Evolutionary conservation across 1,139 yeast genomes (phyloP), one percentile per base, ranked within the genome.

Genomic region (Yamadazyma oceani): DNA sequence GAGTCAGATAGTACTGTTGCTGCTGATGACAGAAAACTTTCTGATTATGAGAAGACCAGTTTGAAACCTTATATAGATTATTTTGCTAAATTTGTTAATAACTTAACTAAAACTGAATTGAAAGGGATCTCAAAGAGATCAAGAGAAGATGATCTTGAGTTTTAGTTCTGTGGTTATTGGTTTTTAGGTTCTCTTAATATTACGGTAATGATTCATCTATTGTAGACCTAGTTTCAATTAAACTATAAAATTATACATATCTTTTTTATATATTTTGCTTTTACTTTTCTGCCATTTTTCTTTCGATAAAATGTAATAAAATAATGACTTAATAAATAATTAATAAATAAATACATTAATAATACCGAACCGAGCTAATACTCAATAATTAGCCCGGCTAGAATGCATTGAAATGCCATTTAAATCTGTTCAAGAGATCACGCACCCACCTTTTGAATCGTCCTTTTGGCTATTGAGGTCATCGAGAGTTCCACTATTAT

Each of bases 1-100:
- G 60, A 62, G 36, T 44, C 54, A 2, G 66, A 62, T 29, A 9
- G 12, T 11, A 17, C 30, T 11, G 7, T 21, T 5, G 36, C 43
- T n/a, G 51, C 43, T 10, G 42, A 50, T 11, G 55, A 50, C 2
- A 39, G 43, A 23, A 53, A 53, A 34, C 28, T 60, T 1, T 44
- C 50, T 3, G 84, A 80, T 48, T 78, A 74, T 57, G 85, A 82
- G 41, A 78, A 78, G 49, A 86, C 96, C 0, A 70, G 83, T 24
- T 65, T 90, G 53, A 83, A 79, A 48, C 87, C 89, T 1, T 88
- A 85, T 51, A 74, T 88, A 23, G 82, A 80, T n/a, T 65, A 73
- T 43, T 92, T 90, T 59, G 75, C 78, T 27, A 66, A 65, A 36
- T 85, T 80, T 60, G 94, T 87, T 11, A 66, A 64, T 37, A 64